These are phyloP conservation scores for Ceratobasidium sp. DNA, from an alignment of 1,284 basidiomycete genomes.

Conservation along the genomic window DNA sequence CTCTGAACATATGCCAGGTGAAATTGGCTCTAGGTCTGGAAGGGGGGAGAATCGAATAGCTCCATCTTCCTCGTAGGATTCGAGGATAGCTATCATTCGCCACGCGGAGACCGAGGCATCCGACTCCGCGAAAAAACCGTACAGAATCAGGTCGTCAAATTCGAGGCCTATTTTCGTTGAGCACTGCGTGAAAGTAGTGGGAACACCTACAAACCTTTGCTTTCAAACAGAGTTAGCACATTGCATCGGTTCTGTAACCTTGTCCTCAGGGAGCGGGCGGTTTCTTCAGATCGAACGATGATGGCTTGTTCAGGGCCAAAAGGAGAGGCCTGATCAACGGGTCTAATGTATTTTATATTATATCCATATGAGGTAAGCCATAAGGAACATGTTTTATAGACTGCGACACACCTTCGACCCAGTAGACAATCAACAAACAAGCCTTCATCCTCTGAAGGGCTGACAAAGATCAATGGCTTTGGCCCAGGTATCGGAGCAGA, in stretches of 20 bases:
- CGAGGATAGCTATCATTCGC: too few relatives aligned
- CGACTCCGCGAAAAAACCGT: slow-evolving; percentile 73
- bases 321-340: too few relatives aligned
- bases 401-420: background rate
- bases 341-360: too few relatives aligned
- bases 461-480: background rate
- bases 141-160: slow-evolving; percentile 73
- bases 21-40: background rate
- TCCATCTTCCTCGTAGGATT: too few relatives aligned
- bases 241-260: too few relatives aligned
- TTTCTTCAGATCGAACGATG: slow-evolving; percentile 67
- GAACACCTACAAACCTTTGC: slow-evolving; percentile 23
- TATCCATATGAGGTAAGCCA: too few relatives aligned
- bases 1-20: slow-evolving; percentile 49
- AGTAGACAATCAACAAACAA: too few relatives aligned
- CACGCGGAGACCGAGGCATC: slow-evolving; percentile 58
- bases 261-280: slow-evolving; percentile 57
- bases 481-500: background rate
- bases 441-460: too few relatives aligned
- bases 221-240: slow-evolving; percentile 53
- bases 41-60: slow-evolving; percentile 53
- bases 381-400: background rate
- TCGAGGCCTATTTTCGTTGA: slow-evolving; percentile 71
- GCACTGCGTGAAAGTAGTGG: too few relatives aligned
- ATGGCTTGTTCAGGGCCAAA: slow-evolving; percentile 51